Percentiles rank a stretch among this genome's conserved stretches.
phyloP scores from a whole-genome alignment of 441 rosid genomes.

The Gossypium armourianum region DNA sequence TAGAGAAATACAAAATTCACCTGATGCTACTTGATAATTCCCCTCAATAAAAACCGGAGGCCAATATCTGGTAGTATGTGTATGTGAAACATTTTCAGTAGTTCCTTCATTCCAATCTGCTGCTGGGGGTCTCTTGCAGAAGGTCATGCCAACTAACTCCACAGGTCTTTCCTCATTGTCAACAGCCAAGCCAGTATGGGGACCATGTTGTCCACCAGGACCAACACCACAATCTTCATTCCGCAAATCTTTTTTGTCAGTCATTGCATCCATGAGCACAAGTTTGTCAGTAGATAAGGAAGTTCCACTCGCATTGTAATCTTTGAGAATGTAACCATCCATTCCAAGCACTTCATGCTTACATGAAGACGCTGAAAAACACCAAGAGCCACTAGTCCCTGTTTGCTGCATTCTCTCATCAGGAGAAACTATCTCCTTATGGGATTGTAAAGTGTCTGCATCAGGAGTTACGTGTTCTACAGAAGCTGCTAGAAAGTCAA shows the following conservation, averaged over 20 bases:
- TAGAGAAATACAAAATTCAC: slow-evolving; percentile 27
- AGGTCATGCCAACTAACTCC: slow-evolving; percentile 35
- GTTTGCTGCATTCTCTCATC: slow-evolving; percentile 25
- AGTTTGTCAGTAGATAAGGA: slow-evolving; percentile 18
- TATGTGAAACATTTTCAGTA: slow-evolving; percentile 27
- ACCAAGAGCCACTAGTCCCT: slow-evolving; percentile 19
- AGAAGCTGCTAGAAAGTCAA: slow-evolving; percentile 18
- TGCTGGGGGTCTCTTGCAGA: slow-evolving; percentile 42
- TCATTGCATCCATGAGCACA: slow-evolving; percentile 17
- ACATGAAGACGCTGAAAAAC: slow-evolving; percentile 20
- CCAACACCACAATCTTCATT: slow-evolving; percentile 20
- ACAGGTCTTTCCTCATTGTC: slow-evolving; percentile 23
- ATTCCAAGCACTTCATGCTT: slow-evolving; percentile 15
- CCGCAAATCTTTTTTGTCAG: slow-evolving; percentile 17
- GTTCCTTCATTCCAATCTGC: slow-evolving; percentile 31
- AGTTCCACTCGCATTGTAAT: slow-evolving; percentile 10
- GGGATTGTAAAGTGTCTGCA: slow-evolving; percentile 18
- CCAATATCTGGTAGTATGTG: slow-evolving; percentile 21
- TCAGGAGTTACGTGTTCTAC: slow-evolving; percentile 24
- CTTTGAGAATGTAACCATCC: slow-evolving; percentile 10
- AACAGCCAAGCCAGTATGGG: slow-evolving; percentile 13
- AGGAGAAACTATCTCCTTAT: slow-evolving; percentile 20
- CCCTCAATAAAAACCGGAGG: slow-evolving; percentile 22
- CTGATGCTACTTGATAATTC: slow-evolving; percentile 33
- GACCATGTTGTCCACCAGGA: slow-evolving; percentile 23